phyloP scores from a whole-genome alignment of 108 stramenopile species.

The Stephanodiscus triporus region DNA sequence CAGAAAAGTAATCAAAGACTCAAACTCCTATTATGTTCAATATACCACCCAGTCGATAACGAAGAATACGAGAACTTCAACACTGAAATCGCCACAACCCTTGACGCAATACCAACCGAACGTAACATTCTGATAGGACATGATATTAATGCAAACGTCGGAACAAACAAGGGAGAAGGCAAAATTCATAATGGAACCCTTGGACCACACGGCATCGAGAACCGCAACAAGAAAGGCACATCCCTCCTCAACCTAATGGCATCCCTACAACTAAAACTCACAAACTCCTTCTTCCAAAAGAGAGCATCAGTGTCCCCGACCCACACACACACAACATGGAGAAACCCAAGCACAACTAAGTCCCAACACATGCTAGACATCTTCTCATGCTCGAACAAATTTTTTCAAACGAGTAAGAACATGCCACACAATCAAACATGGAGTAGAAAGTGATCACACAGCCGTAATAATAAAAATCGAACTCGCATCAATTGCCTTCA shows the following conservation, averaged over 20 bases:
- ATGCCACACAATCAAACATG: neutral
- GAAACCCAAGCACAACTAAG: no score
- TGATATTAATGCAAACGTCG: neutral
- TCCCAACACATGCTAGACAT: neutral
- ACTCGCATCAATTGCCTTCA: neutral
- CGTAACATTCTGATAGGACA: neutral
- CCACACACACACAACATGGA: no score
- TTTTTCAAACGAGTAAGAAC: neutral
- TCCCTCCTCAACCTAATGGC: no score
- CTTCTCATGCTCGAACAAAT: neutral
- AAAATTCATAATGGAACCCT: neutral
- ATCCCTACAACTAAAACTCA: neutral
- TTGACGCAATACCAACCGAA: neutral
- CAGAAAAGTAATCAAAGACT: neutral
- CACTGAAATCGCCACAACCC: neutral
- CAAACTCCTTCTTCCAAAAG: no score
- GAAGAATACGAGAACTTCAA: no score
- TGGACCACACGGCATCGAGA: neutral
- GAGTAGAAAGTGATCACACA: no score
- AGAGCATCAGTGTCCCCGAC: no score
- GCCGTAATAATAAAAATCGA: neutral
- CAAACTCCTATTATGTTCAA: neutral
- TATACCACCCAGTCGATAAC: no score
- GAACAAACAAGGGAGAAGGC: neutral
- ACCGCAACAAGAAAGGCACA: no score